Evolutionary conservation across 2,329 filamentous ascomycete genomes (phyloP).

Genomic region (Fusarium irregulare): DNA sequence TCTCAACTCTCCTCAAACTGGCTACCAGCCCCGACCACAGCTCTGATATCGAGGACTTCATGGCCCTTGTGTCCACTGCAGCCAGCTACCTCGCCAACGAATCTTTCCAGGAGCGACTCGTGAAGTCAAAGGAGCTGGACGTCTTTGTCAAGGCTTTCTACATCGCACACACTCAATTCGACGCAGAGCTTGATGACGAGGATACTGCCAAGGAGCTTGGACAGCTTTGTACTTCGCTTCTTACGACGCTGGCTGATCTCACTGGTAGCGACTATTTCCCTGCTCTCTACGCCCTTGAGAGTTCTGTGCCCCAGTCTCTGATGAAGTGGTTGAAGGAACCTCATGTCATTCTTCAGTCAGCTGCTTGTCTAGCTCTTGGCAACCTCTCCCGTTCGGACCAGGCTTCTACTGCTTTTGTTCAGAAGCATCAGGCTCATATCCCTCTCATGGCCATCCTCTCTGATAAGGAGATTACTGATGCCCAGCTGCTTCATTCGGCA

Average conservation of each 20-base stretch:
- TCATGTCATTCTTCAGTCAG: conserved; percentile 62
- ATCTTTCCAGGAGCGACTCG: conserved; percentile 61
- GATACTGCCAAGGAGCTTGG: conserved; percentile 58
- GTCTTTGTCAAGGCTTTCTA: conserved; percentile 62
- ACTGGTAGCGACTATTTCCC: conserved; percentile 63
- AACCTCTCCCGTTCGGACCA: conserved; percentile 71
- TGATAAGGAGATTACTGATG: conserved; percentile 54
- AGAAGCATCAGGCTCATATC: conserved; percentile 53
- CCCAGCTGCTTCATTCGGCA: conserved; percentile 66
- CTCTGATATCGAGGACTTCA: conserved; percentile 66
- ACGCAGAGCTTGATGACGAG: conserved; percentile 58
- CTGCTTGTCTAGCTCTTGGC: conserved; percentile 70
- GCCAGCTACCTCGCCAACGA: conserved; percentile 67
- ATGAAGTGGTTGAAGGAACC: conserved; percentile 59
- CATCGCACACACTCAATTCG: conserved; percentile 59
- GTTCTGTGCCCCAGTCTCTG: conserved; percentile 56
- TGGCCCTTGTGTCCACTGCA: conserved; percentile 62
- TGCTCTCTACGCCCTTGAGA: conserved; percentile 55
- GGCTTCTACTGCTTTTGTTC: conserved; percentile 62
- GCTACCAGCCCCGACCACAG: conserved; percentile 55
- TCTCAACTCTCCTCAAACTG: conserved; percentile 61
- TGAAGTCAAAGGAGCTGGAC: conserved; percentile 54
- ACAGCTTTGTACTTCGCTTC: conserved; percentile 62
- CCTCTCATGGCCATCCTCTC: conserved; percentile 60
- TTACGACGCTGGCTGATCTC: conserved; percentile 64